Evolutionary conservation across 495 filamentous ascomycete genomes (phyloP).

Genomic region (Penicillium tannophilum): DNA sequence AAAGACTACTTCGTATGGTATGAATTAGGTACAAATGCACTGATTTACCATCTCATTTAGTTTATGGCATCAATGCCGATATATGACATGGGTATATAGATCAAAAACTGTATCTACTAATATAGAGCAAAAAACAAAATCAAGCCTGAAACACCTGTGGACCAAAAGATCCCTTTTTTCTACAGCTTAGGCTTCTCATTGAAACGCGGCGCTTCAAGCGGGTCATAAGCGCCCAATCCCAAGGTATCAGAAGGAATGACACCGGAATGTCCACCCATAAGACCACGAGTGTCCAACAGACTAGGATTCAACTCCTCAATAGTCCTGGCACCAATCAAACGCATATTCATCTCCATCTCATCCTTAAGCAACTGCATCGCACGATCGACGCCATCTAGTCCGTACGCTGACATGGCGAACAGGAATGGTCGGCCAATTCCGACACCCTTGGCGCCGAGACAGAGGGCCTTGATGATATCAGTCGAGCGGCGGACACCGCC

Average conservation of each 20-base stretch:
- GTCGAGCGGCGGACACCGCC: constrained; percentile 88
- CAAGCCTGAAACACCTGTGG: neutral
- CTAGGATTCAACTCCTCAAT: constrained; percentile 77
- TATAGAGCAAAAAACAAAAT: neutral
- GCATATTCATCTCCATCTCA: constrained; percentile 99
- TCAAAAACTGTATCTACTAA: neutral
- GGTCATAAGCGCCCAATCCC: constrained; percentile 63
- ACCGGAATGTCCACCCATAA: constrained; percentile 67
- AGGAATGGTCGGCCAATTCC: constrained; percentile 82
- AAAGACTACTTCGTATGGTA: too few relatives aligned
- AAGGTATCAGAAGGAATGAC: constrained; percentile 71
- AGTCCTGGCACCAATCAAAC: constrained; percentile 76
- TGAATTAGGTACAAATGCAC: constrained; percentile 13
- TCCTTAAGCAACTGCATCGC: constrained; percentile 92
- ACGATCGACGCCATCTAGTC: constrained; percentile 77
- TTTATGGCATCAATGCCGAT: constrained; percentile 3
- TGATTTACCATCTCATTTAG: constrained; percentile 59
- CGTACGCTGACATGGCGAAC: constrained; percentile 82
- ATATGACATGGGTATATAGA: constrained; percentile 3
- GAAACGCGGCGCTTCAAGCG: constrained; percentile 60
- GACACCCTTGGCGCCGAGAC: constrained; percentile 83
- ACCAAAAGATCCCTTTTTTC: neutral
- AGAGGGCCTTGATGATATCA: constrained; percentile 90
- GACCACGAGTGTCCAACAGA: constrained; percentile 73
- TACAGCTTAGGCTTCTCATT: constrained; percentile 62